phyloP scores from a whole-genome alignment of 306 rosid species.

The Fragaria iinumae region DNA sequence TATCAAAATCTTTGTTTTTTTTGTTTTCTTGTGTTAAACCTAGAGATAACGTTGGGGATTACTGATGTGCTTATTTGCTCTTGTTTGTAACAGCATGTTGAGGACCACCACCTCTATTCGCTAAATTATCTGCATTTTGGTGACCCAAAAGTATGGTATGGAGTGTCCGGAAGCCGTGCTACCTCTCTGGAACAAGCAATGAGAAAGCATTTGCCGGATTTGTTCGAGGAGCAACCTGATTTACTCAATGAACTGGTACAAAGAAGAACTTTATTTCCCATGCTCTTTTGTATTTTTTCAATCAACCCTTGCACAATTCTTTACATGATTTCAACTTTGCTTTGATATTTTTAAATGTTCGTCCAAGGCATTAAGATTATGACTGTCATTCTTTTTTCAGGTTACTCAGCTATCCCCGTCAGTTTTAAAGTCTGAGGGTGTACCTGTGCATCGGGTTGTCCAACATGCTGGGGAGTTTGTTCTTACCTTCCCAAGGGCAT shows the following conservation, averaged over 20 bases:
- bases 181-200: conserved; percentile 65
- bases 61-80: conserved; percentile 23
- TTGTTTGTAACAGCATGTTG: conserved; percentile 77
- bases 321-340: conserved; percentile 4
- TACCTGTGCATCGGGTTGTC: conserved; percentile 72
- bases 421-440: conserved; percentile 84
- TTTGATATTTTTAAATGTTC: not conserved
- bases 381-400: conserved; percentile 43
- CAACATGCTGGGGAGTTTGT: conserved; percentile 88
- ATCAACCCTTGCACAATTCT: not conserved
- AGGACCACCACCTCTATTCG: conserved; percentile 96
- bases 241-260: conserved; percentile 90
- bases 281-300: not conserved
- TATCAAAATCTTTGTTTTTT: not conserved
- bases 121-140: conserved; percentile 91
- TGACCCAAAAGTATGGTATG: conserved; percentile 95
- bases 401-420: conserved; percentile 97
- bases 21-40: not conserved
- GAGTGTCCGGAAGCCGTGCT: conserved; percentile 82
- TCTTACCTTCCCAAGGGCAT: conserved; percentile 97
- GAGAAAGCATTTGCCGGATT: conserved; percentile 83
- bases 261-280: not conserved
- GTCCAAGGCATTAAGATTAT: conserved; percentile 16
- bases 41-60: conserved; percentile 3
- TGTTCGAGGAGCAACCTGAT: conserved; percentile 90